A percentile compares a stretch with the other conserved stretches of the same genome.
Evolutionary conservation across 257 asterid species (phyloP).

Genomic region (Nicotiana noctiflora): DNA sequence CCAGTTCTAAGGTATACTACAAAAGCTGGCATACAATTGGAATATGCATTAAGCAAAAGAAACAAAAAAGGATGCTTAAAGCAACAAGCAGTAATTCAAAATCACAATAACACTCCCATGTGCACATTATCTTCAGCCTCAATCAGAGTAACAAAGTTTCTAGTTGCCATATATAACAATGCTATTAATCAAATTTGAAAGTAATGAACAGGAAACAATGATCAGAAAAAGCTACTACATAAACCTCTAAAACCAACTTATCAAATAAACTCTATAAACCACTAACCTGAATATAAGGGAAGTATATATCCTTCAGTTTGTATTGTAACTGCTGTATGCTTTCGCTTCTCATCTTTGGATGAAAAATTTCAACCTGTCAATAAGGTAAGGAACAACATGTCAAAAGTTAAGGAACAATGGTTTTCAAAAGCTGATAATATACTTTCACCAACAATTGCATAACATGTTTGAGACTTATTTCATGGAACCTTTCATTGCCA

Average conservation of each 20-base stretch:
- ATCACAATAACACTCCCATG: background rate
- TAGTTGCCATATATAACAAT: background rate
- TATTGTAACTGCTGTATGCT: slow-evolving; percentile 24
- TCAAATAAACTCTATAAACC: background rate
- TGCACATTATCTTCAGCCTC: background rate
- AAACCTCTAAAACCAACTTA: background rate
- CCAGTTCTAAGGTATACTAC: background rate
- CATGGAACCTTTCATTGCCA: too few relatives aligned
- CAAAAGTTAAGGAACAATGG: background rate
- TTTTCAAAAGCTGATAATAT: background rate
- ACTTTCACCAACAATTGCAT: background rate
- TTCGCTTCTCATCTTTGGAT: slow-evolving; percentile 26
- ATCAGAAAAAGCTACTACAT: background rate
- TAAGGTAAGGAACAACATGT: background rate
- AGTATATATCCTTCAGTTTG: slow-evolving; percentile 66
- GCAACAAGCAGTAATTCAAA: background rate
- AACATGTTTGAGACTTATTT: background rate
- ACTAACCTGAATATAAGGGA: slow-evolving; percentile 78
- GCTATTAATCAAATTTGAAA: background rate
- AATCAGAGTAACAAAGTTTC: background rate
- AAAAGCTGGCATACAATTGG: background rate
- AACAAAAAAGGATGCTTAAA: background rate
- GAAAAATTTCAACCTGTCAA: slow-evolving; percentile 55
- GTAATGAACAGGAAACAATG: background rate
- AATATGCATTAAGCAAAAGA: background rate